Base-by-base conservation (phyloP, 352 stramenopile species). In the Phytopythium ostracodes region DNA sequence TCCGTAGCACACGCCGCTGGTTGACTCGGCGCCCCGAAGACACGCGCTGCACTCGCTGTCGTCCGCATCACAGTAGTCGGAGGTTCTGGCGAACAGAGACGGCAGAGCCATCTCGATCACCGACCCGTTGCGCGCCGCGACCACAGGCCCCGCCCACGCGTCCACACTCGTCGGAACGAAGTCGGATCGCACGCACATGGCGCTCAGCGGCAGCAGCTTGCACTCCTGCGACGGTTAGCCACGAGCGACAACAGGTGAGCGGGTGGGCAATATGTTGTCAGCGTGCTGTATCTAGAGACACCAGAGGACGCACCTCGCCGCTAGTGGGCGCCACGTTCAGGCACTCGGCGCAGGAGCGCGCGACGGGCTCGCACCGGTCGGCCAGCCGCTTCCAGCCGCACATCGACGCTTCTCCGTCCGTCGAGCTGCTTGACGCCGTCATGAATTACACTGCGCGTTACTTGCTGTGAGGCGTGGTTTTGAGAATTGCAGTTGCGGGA, bases 11-110 rank as follows among this genome's bases (percentile, higher is more conserved):
- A 65, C 65, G 38, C 52, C 56, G 22, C 70, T 77, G 24, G 58
- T 64, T 20, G 69, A 49, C 12, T 38, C 38, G 11, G 51, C 42
- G 25, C 9, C 8, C 0, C 60, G 52, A 33, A 71, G 62, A 43
- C 79, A 89, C 1, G 49, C 64, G 31, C 49, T 62, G 58, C 79
- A 89, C 20, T 63, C 46, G 36, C 33, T 43, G 56, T 89, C 79
- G 51, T 72, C 61, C 2, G n/a, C 2, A 15, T 71, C 73, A 43
- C 79, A 89, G 63, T 89, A 89, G 2, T 60, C 54, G 36, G 62
- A 65, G 42, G 64, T 25, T 44, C 63, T 70, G 10, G 49, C 15
- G 14, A 56, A 33, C 27, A 63, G 44, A 10, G 43, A 6, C 17
- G 57, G 29, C 7, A 59, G n/a, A 9, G n/a, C 35, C 52, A 59